These are phyloP conservation scores for Chiua virens DNA, from an alignment of 768 basidiomycete genomes.

Conservation along the genomic window DNA sequence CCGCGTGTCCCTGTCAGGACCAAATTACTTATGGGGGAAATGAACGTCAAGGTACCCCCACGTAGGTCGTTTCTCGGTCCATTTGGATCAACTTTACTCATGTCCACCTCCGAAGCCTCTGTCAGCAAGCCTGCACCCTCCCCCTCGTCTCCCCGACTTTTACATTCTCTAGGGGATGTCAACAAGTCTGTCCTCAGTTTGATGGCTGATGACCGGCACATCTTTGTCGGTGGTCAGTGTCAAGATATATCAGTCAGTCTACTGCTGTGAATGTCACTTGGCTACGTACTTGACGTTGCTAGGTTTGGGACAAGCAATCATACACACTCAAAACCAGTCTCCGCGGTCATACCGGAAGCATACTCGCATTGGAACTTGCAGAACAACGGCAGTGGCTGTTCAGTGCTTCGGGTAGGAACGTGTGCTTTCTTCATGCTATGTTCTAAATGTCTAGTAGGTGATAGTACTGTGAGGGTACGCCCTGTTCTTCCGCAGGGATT, in stretches of 20 bases:
- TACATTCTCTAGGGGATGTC: slow-evolving; percentile 71
- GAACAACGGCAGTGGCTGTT: slow-evolving; percentile 81
- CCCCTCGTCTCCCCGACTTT: slow-evolving; percentile 46
- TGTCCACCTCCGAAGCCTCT: slow-evolving; percentile 43
- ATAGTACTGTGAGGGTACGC: slow-evolving; percentile 81
- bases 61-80: slow-evolving; percentile 20
- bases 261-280: not conserved
- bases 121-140: slow-evolving; percentile 56
- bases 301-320: slow-evolving; percentile 86
- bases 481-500: not conserved
- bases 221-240: slow-evolving; percentile 83
- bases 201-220: slow-evolving; percentile 67
- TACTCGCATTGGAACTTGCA: slow-evolving; percentile 77
- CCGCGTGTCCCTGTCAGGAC: slow-evolving; percentile 1
- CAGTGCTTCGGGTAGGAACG: slow-evolving; percentile 74
- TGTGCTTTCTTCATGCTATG: not conserved
- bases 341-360: slow-evolving; percentile 80
- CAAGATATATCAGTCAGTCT: slow-evolving; percentile 68
- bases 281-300: not conserved
- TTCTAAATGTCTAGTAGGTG: slow-evolving; percentile 49
- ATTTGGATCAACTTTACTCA: slow-evolving; percentile 4
- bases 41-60: slow-evolving; percentile 19
- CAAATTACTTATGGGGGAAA: not conserved
- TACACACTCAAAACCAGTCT: slow-evolving; percentile 69
- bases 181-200: slow-evolving; percentile 73